Evolutionary conservation across 1,139 yeast genomes (phyloP), one percentile per base, ranked within the genome.

Genomic region (Arxiozyma telluris): DNA sequence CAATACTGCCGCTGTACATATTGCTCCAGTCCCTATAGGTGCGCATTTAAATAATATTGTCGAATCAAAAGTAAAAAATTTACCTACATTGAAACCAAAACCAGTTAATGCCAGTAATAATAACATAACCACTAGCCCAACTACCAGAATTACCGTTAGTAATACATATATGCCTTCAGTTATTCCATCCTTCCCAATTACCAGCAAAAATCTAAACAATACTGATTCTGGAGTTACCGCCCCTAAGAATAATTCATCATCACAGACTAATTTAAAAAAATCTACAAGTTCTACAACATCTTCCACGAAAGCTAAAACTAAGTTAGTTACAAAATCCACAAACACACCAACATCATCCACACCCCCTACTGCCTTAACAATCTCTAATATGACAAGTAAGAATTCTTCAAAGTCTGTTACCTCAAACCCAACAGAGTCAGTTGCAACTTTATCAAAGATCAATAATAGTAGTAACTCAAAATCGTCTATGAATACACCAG

Each of bases 401-500:
- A 17, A 34, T 3, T 34, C 39, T 34, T 34, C 39, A 34, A 34
- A 34, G n/a, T 15, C 39, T 2, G 6, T 34, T 4, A 8, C 4
- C 39, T 12, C 39, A 4, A 34, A 34, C 39, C 1, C 17, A 12
- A 34, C n/a, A 34, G n/a, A 6, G n/a, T 12, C 39, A 34, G n/a
- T n/a, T 34, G 12, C 39, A 34, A 34, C n/a, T 15, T 34, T 15
- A 3, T 15, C 39, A 12, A 34, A 34, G n/a, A 34, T 15, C 2
- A 34, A 34, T 15, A 15, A 34, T 15, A 15, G 2, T 12, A 34
- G n/a, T 34, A 18, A 41, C 22, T 1, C 21, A 18, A 41, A 4
- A 18, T 41, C 30, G 9, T 9, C 50, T 11, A 18, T 46, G 12
- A 34, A 55, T 15, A 47, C 55, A 17, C 25, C 55, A 23, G 51